Evolutionary conservation across 495 filamentous ascomycete genomes (phyloP).

Genomic region (Podospora pseudoanserina): DNA sequence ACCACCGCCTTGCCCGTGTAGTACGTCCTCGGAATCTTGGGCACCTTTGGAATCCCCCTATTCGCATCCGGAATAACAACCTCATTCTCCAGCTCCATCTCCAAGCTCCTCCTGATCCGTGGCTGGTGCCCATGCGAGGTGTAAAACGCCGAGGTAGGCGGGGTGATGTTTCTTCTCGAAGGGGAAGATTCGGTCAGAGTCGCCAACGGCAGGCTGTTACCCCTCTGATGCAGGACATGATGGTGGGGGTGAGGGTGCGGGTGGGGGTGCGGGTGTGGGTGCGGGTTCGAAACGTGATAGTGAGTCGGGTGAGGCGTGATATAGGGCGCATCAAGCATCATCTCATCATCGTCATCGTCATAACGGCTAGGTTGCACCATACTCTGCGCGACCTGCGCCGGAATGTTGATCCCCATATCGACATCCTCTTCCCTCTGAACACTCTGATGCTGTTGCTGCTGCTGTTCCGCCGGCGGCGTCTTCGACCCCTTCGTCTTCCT

Average conservation of each 20-base stretch:
- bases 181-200: neutral
- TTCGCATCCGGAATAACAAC: constrained; percentile 35
- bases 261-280: neutral
- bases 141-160: neutral
- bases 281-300: neutral
- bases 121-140: neutral
- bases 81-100: constrained; percentile 2
- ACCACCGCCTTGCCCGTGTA: neutral
- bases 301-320: neutral
- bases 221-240: neutral
- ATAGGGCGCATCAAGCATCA: neutral
- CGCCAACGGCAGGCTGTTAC: neutral
- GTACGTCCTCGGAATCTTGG: constrained; percentile 21
- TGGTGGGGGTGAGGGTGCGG: neutral
- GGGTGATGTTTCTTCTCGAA: neutral
- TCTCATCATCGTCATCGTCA: neutral
- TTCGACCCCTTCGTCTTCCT: constrained; percentile 1
- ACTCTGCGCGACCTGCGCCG: neutral
- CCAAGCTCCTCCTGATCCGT: neutral
- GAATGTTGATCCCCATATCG: neutral
- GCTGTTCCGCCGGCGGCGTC: neutral
- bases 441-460: neutral
- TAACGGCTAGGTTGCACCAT: neutral
- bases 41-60: constrained; percentile 39
- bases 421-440: neutral